Base-by-base conservation (phyloP, 169 alveolate genomes). In the Cryptosporidium viatorum region DNA sequence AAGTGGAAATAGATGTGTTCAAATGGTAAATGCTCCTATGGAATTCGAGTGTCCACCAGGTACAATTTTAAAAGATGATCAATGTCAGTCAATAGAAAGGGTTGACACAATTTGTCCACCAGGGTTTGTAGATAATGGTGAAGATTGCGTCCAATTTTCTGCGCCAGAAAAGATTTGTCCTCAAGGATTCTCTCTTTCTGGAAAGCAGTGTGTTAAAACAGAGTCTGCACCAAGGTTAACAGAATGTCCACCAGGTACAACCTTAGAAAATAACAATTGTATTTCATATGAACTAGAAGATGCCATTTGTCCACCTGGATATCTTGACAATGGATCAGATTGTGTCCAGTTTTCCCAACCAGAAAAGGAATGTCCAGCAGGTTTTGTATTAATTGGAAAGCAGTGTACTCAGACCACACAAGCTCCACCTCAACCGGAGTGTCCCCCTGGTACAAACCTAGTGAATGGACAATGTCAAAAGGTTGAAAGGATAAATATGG, bases 101-200 rank as follows among this genome's bases (percentile, higher is more conserved):
- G 89, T 80, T 31, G 89, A 80, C 37, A 80, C 89, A n/a, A 80
- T 80, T 16, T 80, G 89, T 39, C 89, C 89, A 29, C 89, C 89
- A 26, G 80, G 89, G 9, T 80, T 80, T 31, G 45, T 80, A 16
- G 89, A 80, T 80, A 80, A 80, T 80, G 89, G 89, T 1, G 80
- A 80, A 80, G 89, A 80, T 65, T 80, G 89, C 43, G 89, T 80
- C 10, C 89, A 80, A 26, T 80, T 80, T 39, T 59, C 89, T 21
- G 59, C 89, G 14, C 89, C 89, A 43, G 89, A 80, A 65, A 80
- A 80, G 45, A 48, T 70, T 12, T 80, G 89, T 45, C 89, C 89
- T 2, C 62, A 21, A 48, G 89, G 89, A 10, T 80, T 80, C 12
- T 80, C 89, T 16, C 68, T 80, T 41, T 80, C 89, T 26, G 89